phyloP scores from a whole-genome alignment of 208 protist species.

The Trypanosoma melophagium region DNA sequence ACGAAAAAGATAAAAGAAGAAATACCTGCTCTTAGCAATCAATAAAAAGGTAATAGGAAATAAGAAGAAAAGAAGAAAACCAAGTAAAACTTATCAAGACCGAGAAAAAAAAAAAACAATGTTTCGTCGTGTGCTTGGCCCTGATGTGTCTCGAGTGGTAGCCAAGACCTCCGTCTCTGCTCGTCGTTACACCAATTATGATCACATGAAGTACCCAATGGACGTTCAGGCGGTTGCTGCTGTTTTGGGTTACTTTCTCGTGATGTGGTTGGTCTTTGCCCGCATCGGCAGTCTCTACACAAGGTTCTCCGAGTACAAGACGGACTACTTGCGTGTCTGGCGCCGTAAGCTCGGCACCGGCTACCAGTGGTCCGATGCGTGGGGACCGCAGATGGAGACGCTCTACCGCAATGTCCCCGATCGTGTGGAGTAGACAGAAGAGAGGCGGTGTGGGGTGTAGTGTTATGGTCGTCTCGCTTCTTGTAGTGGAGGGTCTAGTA shows the following conservation, averaged over 20 bases:
- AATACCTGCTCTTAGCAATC: too few species aligned
- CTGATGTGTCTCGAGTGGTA: constrained; percentile 34
- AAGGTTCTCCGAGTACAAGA: constrained; percentile 64
- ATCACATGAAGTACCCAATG: constrained; percentile 84
- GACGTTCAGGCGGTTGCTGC: constrained; percentile 39
- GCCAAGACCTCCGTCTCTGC: constrained; percentile 27
- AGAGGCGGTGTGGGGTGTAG: not conserved
- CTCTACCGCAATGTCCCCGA: constrained; percentile 82
- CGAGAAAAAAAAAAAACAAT: constrained; percentile 37
- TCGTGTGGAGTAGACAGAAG: constrained; percentile 40
- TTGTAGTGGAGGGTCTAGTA: not conserved
- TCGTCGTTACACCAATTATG: constrained; percentile 76
- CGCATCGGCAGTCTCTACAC: constrained; percentile 56
- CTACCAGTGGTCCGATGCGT: constrained; percentile 89
- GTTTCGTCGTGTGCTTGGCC: constrained; percentile 71
- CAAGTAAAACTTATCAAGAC: not conserved
- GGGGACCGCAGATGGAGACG: constrained; percentile 78
- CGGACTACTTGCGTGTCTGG: constrained; percentile 83
- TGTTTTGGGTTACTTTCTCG: constrained; percentile 69
- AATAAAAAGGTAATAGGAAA: not conserved
- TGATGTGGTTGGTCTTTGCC: constrained; percentile 74
- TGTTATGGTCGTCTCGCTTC: not conserved
- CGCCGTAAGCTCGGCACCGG: constrained; percentile 83
- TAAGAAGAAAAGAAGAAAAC: constrained; percentile 7
- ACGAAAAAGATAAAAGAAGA: too few species aligned